phyloP scores from a whole-genome alignment of 768 basidiomycete species.

The Amanita rubescens region DNA sequence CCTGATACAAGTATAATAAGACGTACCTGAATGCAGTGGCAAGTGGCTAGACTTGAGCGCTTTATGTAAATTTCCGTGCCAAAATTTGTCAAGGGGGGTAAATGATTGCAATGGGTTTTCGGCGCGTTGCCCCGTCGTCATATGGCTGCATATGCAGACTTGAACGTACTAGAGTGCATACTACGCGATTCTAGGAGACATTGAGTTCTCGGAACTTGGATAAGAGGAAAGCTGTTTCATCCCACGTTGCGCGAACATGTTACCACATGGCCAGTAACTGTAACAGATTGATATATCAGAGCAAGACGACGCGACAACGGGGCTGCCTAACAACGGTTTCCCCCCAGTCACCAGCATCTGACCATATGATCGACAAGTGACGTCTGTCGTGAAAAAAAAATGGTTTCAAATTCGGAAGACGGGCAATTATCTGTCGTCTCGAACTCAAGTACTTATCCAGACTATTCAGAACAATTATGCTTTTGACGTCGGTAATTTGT shows the following conservation, averaged over 20 bases:
- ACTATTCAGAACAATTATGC: not conserved
- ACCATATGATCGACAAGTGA: constrained; percentile 1
- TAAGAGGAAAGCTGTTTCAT: no score
- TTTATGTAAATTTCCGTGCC: not conserved
- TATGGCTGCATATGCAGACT: not conserved
- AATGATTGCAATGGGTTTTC: not conserved
- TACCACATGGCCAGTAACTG: no score
- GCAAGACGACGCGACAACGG: not conserved
- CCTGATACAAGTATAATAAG: not conserved
- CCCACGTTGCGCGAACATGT: no score
- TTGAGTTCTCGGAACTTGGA: no score
- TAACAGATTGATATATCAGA: no score
- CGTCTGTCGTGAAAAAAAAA: not conserved
- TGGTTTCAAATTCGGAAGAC: no score
- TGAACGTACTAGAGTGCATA: no score
- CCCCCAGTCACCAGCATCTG: not conserved
- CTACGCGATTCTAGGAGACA: no score
- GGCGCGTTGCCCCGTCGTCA: no score
- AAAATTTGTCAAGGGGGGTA: not conserved
- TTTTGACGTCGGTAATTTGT: constrained; percentile 1
- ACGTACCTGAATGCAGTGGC: not conserved
- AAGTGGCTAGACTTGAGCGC: not conserved
- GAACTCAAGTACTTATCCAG: no score
- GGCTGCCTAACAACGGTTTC: not conserved
- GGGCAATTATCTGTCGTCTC: no score